Percentiles rank a stretch among this genome's conserved stretches.
Evolutionary conservation across 306 rosid species (phyloP).

Genomic region (Biancaea sappan): DNA sequence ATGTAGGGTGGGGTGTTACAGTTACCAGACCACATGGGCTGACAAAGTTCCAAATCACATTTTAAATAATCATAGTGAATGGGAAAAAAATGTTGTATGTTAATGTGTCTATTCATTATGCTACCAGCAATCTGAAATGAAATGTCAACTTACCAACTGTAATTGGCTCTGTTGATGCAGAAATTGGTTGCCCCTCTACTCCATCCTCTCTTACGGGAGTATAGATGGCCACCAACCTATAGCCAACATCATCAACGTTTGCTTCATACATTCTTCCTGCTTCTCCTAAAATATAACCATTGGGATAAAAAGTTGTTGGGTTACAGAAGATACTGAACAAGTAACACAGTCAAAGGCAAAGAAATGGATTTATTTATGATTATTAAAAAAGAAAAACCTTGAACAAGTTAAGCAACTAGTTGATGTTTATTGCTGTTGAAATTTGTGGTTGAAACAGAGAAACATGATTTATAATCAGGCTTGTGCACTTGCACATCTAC

Average conservation of each 20-base stretch:
- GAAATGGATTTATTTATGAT: neutral
- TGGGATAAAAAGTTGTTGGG: constrained; percentile 21
- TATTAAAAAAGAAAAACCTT: constrained; percentile 11
- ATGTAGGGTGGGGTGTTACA: too few species aligned
- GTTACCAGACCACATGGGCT: neutral
- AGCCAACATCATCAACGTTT: constrained; percentile 95
- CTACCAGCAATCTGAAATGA: neutral
- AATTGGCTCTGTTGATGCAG: constrained; percentile 95
- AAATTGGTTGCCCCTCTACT: constrained; percentile 85
- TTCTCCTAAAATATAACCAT: constrained; percentile 68
- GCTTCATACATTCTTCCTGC: constrained; percentile 92
- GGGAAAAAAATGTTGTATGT: neutral
- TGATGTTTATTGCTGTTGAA: neutral
- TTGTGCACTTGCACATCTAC: neutral
- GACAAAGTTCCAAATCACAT: neutral
- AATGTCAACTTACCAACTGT: constrained; percentile 71
- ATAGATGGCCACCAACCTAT: constrained; percentile 89
- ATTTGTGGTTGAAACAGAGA: neutral
- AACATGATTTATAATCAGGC: neutral
- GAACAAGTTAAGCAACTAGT: constrained; percentile 1
- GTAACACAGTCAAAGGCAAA: constrained; percentile 1
- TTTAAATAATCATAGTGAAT: neutral
- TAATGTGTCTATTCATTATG: constrained; percentile 18
- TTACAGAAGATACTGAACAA: constrained; percentile 6
- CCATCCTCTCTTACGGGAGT: constrained; percentile 98